Evolutionary conservation across 1,139 yeast species (phyloP).

Genomic region (Pichia sp.): DNA sequence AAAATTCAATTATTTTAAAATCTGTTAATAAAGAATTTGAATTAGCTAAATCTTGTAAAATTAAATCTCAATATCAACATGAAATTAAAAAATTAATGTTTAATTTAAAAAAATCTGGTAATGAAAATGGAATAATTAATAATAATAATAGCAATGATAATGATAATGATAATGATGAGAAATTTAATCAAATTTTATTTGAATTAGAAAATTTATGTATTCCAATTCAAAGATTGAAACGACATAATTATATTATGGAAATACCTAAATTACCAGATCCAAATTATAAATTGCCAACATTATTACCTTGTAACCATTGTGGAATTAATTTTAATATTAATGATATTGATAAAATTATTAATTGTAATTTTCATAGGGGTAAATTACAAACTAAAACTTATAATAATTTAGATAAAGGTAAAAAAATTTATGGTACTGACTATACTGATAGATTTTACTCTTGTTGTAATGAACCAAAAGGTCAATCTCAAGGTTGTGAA

Average conservation of each 20-base stretch:
- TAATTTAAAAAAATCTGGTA: slow-evolving; percentile 35
- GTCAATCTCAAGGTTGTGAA: slow-evolving; percentile 55
- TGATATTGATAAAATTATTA: slow-evolving; percentile 24
- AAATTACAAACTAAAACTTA: slow-evolving; percentile 34
- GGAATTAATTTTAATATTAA: slow-evolving; percentile 36
- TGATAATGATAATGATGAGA: background rate
- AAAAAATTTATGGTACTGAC: slow-evolving; percentile 27
- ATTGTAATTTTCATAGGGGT: slow-evolving; percentile 37
- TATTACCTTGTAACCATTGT: slow-evolving; percentile 48
- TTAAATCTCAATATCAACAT: slow-evolving; percentile 34
- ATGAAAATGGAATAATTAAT: slow-evolving; percentile 29
- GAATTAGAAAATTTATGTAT: slow-evolving; percentile 20
- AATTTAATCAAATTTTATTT: slow-evolving; percentile 1
- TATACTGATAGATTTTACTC: slow-evolving; percentile 43
- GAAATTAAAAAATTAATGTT: slow-evolving; percentile 36
- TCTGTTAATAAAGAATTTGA: slow-evolving; percentile 45
- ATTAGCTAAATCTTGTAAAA: slow-evolving; percentile 41
- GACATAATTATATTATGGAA: slow-evolving; percentile 24
- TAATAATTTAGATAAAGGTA: slow-evolving; percentile 25
- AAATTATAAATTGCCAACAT: slow-evolving; percentile 10
- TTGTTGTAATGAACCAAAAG: slow-evolving; percentile 62
- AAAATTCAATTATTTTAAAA: slow-evolving; percentile 27
- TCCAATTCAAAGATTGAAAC: slow-evolving; percentile 15
- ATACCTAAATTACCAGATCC: slow-evolving; percentile 16
- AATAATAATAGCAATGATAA: background rate